Evolutionary conservation across 495 filamentous ascomycete genomes (phyloP), one percentile per base, ranked within the genome.

Genomic region (Terfezia boudieri): DNA sequence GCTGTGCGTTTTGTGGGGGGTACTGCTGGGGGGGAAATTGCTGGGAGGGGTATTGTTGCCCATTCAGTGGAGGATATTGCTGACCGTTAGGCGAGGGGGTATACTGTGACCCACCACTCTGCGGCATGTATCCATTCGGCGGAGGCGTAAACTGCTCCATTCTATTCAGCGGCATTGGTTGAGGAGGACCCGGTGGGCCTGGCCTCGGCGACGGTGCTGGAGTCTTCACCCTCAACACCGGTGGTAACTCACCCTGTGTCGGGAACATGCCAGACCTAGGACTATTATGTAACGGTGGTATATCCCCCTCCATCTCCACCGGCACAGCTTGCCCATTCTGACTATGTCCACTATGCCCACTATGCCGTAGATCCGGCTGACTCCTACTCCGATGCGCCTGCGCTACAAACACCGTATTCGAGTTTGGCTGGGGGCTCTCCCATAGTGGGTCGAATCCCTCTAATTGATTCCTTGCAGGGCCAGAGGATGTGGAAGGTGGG

Each of bases 291-390:
- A 75, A 61, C 46, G 72, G 64, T 4, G 74, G 75, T n/a, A 72
- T 69, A 58, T 80, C 78, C 22, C 70, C 72, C 2, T 76, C 76
- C 70, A 87, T 77, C 58, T 82, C 83, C 59, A 86, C 88, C 14
- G 41, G 14, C 41, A 2, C 14, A 20, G 4, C 4, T 20, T 46
- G 41, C 41, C 14, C 12, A 20, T 46, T 14, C 41, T 14, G 12
- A 20, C 41, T 46, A 10, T 10, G 1, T 10, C 38, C 38, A 16
- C 38, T 43, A 4, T 20, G 41, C 41, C 2, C 56, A 16, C 65
- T 62, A 8, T 68, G 61, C 36, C 78, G 75, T 51, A 81, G 60
- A 58, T 86, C 75, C 12, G 81, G 81, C 58, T 86, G 82, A 36
- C 82, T 84, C 60, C 76, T 74, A 16, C 76, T 73, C 52, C 72